Percentiles rank a stretch among this genome's conserved stretches.
Conservation (phyloP, 768 basidiomycete genomes). For the Chalciporus piperatus region DNA sequence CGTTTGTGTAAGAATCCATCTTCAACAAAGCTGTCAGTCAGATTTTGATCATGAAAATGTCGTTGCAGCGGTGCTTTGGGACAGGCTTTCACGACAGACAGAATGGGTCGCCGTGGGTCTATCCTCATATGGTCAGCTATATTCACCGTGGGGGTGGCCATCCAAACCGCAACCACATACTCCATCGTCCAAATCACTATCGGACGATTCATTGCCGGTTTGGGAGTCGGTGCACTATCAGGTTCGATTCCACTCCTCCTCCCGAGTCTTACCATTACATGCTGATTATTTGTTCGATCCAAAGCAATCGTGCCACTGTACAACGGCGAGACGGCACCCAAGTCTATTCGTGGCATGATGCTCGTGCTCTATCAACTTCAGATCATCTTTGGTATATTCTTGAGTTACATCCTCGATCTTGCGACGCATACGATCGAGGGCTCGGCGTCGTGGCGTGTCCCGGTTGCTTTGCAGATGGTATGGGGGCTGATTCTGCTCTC, state of each 20-base stretch:
- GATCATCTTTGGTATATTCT: no score
- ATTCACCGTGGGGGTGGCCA: constrained; percentile 62
- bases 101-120: constrained; percentile 57
- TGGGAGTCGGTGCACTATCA: constrained; percentile 71
- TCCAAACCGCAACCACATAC: constrained; percentile 49
- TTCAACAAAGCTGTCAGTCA: not conserved
- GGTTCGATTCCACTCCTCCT: constrained; percentile 33
- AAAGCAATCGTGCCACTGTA: no score
- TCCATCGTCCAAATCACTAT: constrained; percentile 63
- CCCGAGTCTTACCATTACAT: not conserved
- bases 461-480: no score
- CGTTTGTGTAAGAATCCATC: constrained; percentile 8
- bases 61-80: constrained; percentile 52
- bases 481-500: no score
- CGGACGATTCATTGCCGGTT: constrained; percentile 67
- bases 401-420: no score
- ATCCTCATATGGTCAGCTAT: constrained; percentile 71
- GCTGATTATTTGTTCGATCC: no score
- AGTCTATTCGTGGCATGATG: no score
- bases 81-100: constrained; percentile 69
- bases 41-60: not conserved
- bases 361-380: no score
- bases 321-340: no score
- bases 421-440: no score
- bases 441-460: no score